Conservation (phyloP, 345 rosid genomes). For the Toxicodendron radicans region DNA sequence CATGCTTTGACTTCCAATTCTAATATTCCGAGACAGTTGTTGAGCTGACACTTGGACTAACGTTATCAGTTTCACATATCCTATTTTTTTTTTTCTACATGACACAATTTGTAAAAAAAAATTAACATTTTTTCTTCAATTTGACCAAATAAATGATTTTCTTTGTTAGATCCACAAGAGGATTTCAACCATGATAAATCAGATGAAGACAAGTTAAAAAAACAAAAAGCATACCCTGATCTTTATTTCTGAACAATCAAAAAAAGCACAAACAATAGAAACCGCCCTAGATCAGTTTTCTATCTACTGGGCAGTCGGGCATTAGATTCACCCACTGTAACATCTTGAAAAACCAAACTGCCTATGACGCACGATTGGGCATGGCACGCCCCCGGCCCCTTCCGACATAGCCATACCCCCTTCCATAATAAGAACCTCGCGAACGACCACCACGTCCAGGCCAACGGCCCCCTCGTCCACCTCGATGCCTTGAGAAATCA, state of each 20-base stretch:
- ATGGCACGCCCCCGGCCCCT: constrained; percentile 41
- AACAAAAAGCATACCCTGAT: neutral
- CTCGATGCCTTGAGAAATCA: constrained; percentile 55
- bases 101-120: neutral
- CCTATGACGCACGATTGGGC: constrained; percentile 27
- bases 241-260: neutral
- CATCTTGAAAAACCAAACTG: neutral
- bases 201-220: neutral
- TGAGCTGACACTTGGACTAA: no score
- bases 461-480: constrained; percentile 52
- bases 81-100: neutral
- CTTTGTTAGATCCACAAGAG: neutral
- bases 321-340: neutral
- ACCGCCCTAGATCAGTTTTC: constrained; percentile 15
- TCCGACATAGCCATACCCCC: constrained; percentile 39
- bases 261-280: neutral
- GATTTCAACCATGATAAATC: neutral
- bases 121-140: neutral
- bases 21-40: no score
- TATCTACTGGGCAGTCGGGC: neutral
- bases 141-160: neutral
- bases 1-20: no score
- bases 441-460: constrained; percentile 37
- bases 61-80: no score
- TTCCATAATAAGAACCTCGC: constrained; percentile 48